Conservation (phyloP, 2,329 filamentous ascomycete species). For the Penicillium psychrosexuale region DNA sequence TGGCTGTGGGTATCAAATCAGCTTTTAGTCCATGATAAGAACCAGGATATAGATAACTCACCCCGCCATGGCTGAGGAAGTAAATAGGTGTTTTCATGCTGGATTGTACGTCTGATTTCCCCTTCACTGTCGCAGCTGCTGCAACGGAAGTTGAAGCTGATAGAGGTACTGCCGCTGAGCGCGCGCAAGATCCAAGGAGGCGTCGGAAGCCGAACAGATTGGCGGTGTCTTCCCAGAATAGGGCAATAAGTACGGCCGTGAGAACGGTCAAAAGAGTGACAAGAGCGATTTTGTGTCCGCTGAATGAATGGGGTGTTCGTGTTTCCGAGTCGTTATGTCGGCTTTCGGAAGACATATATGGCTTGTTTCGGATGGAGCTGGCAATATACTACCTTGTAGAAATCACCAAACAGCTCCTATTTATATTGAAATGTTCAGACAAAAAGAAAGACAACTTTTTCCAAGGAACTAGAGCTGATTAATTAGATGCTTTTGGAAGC, state of each 20-base stretch:
- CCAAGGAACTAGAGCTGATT: background rate
- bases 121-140: background rate
- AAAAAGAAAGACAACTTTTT: background rate
- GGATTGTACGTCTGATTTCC: background rate
- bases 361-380: background rate
- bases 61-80: slow-evolving; percentile 52
- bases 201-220: slow-evolving; percentile 31
- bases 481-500: slow-evolving; percentile 7
- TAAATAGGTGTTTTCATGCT: slow-evolving; percentile 49
- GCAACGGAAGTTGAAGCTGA: slow-evolving; percentile 4
- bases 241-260: slow-evolving; percentile 21
- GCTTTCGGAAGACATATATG: slow-evolving; percentile 25
- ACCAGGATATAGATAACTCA: slow-evolving; percentile 20
- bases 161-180: slow-evolving; percentile 1
- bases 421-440: background rate
- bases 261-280: slow-evolving; percentile 20
- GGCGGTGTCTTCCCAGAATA: slow-evolving; percentile 20
- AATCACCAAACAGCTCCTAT: background rate
- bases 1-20: slow-evolving; percentile 40
- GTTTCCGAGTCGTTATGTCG: slow-evolving; percentile 1
- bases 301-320: background rate
- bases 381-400: background rate
- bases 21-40: background rate
- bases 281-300: slow-evolving; percentile 11
- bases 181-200: slow-evolving; percentile 17